A percentile compares a stretch with the other conserved stretches of the same genome.
Conservation (phyloP, 768 basidiomycete species). For the Mrakia gelida region DNA sequence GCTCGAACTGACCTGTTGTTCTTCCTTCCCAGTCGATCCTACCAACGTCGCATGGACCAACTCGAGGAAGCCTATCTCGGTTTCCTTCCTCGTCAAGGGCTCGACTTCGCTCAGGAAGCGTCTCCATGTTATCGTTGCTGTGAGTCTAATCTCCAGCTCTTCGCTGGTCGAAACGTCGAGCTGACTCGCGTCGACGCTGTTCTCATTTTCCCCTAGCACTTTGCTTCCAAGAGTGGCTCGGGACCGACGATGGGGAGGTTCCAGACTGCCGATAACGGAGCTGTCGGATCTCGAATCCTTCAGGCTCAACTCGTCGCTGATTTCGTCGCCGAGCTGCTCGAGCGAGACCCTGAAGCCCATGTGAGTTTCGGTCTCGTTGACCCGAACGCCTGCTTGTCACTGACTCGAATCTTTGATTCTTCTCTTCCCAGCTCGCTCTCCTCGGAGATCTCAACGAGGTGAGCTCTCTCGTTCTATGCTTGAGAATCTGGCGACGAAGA, state of each 20-base stretch:
- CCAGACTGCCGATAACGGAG: conserved; percentile 57
- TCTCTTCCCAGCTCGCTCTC: not conserved
- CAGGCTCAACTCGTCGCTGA: conserved; percentile 55
- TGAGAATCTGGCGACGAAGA: conserved; percentile 43
- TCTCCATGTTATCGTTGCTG: conserved; percentile 57
- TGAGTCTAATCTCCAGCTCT: not conserved
- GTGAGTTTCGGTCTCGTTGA: conserved; percentile 39
- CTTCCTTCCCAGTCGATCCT: conserved; percentile 50
- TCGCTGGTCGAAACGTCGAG: not conserved
- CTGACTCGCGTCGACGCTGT: not conserved
- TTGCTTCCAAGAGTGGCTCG: conserved; percentile 58
- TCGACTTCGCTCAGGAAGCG: conserved; percentile 45
- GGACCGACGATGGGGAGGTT: conserved; percentile 52
- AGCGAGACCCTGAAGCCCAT: conserved; percentile 1
- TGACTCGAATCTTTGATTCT: not conserved
- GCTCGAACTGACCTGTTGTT: conserved; percentile 33
- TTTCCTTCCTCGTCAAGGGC: conserved; percentile 49
- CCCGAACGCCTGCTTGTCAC: not conserved
- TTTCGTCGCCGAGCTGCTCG: not conserved
- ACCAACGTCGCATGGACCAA: conserved; percentile 54
- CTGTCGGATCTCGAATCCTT: conserved; percentile 50
- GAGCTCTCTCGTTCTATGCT: conserved; percentile 39
- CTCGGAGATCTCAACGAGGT: conserved; percentile 62
- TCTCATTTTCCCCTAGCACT: conserved; percentile 42
- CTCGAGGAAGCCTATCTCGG: conserved; percentile 60